Conservation (phyloP, 2,329 filamentous ascomycete species). For the Claviceps capensis region DNA sequence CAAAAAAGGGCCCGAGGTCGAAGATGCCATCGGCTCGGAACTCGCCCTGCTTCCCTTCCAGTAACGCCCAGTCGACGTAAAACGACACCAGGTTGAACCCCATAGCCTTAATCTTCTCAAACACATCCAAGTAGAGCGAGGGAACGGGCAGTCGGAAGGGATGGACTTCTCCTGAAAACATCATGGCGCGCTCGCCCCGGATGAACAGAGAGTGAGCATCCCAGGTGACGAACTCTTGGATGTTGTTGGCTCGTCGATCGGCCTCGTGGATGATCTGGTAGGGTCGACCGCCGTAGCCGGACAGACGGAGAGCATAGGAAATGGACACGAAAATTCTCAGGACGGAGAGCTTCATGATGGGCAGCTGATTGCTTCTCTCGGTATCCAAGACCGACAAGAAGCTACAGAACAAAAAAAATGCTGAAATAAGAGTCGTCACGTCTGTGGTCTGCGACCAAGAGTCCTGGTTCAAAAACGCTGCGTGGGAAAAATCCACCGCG, state of each 20-base stretch:
- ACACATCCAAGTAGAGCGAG: constrained; percentile 49
- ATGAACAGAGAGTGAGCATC: constrained; percentile 60
- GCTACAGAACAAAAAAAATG: no score
- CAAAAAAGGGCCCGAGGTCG: constrained; percentile 60
- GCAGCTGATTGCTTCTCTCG: neutral
- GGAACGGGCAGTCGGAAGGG: constrained; percentile 42
- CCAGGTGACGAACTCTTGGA: constrained; percentile 45
- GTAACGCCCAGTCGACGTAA: constrained; percentile 64
- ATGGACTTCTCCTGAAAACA: constrained; percentile 64
- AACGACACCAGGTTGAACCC: constrained; percentile 72
- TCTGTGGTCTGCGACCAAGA: neutral
- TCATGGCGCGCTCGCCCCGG: constrained; percentile 52
- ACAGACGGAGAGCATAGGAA: constrained; percentile 4
- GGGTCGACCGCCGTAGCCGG: constrained; percentile 8
- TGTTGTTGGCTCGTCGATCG: constrained; percentile 10
- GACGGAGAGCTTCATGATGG: constrained; percentile 12
- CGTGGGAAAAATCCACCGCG: neutral
- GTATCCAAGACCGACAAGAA: neutral
- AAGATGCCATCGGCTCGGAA: constrained; percentile 62
- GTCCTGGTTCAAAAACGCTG: neutral
- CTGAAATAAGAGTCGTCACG: neutral
- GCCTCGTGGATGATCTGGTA: constrained; percentile 11
- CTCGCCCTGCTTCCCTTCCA: constrained; percentile 58
- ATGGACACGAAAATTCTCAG: neutral
- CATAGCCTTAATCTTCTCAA: constrained; percentile 71